These are phyloP conservation scores for Boletus albobrunnescens DNA, from an alignment of 1,284 basidiomycete species.

Conservation along the genomic window DNA sequence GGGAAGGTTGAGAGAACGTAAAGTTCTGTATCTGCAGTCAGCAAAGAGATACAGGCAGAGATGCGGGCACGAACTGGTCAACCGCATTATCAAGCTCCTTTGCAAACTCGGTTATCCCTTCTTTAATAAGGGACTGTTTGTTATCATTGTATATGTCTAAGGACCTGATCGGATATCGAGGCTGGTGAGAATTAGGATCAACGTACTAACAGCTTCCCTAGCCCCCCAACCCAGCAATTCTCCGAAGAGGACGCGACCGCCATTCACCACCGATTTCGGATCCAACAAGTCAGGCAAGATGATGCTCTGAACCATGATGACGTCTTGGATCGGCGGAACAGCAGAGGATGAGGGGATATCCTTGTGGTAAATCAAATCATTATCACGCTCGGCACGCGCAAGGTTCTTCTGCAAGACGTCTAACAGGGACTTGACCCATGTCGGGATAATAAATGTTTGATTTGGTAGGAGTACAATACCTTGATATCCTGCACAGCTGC, in stretches of 20 bases:
- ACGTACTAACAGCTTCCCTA: conserved; percentile 80
- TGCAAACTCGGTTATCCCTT: conserved; percentile 61
- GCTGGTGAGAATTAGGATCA: background rate
- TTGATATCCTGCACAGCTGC: conserved; percentile 75
- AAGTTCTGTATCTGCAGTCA: conserved; percentile 42
- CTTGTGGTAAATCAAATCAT: conserved; percentile 94
- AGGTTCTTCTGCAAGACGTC: conserved; percentile 71
- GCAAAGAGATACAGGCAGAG: background rate
- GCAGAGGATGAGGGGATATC: conserved; percentile 75
- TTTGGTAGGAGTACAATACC: conserved; percentile 39
- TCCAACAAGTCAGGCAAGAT: conserved; percentile 63
- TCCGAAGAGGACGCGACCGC: conserved; percentile 63
- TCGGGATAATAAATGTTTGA: background rate
- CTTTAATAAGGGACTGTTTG: conserved; percentile 69
- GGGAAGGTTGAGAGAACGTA: conserved; percentile 78
- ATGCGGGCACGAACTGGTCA: conserved; percentile 49
- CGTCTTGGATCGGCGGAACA: conserved; percentile 64
- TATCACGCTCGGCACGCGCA: conserved; percentile 81
- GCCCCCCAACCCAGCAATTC: conserved; percentile 87
- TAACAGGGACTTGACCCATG: conserved; percentile 47
- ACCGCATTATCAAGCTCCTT: conserved; percentile 65
- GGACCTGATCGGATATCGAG: background rate
- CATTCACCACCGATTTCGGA: conserved; percentile 48
- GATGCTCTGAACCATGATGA: conserved; percentile 65
- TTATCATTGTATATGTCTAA: conserved; percentile 86